Base-by-base conservation (phyloP, 768 basidiomycete species). In the Tricholoma bakamatsutake region DNA sequence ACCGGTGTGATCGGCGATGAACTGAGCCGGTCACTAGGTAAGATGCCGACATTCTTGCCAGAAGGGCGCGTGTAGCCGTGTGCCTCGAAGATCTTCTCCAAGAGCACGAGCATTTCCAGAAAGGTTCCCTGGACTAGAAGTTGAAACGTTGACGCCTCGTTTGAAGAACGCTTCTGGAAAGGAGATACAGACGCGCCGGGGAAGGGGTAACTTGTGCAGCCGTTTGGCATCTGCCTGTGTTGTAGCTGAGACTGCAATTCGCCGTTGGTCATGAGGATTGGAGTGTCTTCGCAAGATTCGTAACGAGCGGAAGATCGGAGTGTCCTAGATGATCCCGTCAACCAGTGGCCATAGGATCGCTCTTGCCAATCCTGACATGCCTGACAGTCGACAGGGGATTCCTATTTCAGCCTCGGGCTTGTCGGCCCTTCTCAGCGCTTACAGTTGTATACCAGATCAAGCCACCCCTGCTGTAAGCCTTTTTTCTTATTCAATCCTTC, bases 321-420 rank as follows among this genome's bases (percentile, higher is more conserved):
- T 57, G 31, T 52, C 54, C 56, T 59, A 30, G 54, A 61, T 62
- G 51, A 62, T 17, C 17, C 4, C 56, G 59, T 58, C 56, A 61
- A 52, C 43, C 31, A 55, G 52, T 31, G 57, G 45, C 50, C 21
- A 52, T 53, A 47, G 55, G 42, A 57, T 59, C 57, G 53, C 34
- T 47, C 59, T 37, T 68, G 68, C 69, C 67, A 70, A 70, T 70
- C 71, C 65, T 65, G 58, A 55, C 53, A 45, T 59, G 39, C 43
- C 5, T 45, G 43, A 45, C 27, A 47, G 27, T 27, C 28, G 46
- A 47, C 46, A 30, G 27, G 13, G n/a, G n/a, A 51, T 53, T 12
- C 63, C 59, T 58, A 39, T 59, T 62, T 60, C 30, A 57, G 64
- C 50, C 58, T 65, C 60, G 58, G 59, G 54, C 51, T 66, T 60